phyloP scores from a whole-genome alignment of 1,284 basidiomycete species.

The Naganishia liquefaciens region DNA sequence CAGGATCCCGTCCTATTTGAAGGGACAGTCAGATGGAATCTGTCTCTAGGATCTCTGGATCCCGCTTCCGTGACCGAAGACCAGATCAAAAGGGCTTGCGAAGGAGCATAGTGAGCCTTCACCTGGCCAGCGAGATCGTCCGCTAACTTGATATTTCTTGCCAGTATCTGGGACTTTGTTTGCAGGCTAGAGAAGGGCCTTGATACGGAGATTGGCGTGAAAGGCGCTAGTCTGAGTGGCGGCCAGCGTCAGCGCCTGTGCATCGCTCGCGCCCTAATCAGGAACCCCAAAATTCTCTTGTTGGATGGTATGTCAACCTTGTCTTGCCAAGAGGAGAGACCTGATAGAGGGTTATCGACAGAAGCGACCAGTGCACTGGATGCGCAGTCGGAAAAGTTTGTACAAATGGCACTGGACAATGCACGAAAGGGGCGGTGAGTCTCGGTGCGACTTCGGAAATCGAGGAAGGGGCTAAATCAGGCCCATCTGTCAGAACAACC shows the following conservation, averaged over 20 bases:
- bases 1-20: conserved; percentile 56
- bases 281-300: conserved; percentile 65
- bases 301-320: conserved; percentile 41
- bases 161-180: conserved; percentile 29
- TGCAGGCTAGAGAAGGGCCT: conserved; percentile 22
- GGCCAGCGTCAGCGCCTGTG: conserved; percentile 68
- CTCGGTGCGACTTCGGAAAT: too few relatives aligned
- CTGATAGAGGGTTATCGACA: not conserved
- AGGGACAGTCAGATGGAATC: conserved; percentile 46
- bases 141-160: too few relatives aligned
- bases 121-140: conserved; percentile 42
- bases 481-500: conserved; percentile 47
- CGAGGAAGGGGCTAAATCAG: not conserved
- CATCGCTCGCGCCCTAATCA: conserved; percentile 92
- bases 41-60: conserved; percentile 34
- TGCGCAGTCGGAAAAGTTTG: conserved; percentile 83
- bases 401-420: conserved; percentile 92
- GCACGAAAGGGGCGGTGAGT: conserved; percentile 62
- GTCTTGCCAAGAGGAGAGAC: not conserved
- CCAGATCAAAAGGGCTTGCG: conserved; percentile 4
- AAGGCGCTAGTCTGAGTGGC: conserved; percentile 54
- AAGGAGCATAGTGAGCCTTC: conserved; percentile 39
- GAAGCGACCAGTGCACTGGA: conserved; percentile 83
- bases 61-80: conserved; percentile 34
- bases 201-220: conserved; percentile 50